Percentiles rank a stretch among this genome's conserved stretches.
phyloP scores from a whole-genome alignment of 345 rosid genomes.

The Moringa oleifera region DNA sequence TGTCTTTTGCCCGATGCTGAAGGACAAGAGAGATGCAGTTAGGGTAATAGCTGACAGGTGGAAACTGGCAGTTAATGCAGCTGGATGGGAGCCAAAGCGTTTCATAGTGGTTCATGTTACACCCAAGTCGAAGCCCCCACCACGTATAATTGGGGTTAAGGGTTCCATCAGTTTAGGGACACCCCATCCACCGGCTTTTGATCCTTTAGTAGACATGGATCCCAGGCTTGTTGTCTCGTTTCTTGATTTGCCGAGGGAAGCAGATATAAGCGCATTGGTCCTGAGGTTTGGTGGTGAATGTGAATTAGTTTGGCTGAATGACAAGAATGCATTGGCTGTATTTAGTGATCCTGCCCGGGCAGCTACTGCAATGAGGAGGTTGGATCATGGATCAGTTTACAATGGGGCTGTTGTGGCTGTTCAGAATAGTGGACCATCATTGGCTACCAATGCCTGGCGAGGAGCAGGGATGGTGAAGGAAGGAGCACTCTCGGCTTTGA shows the following conservation, averaged over 20 bases:
- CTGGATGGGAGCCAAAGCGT: slow-evolving; percentile 96
- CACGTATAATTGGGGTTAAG: slow-evolving; percentile 70
- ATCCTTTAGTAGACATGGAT: slow-evolving; percentile 89
- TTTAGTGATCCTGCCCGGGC: slow-evolving; percentile 90
- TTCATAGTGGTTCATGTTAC: slow-evolving; percentile 73
- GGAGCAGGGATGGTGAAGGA: slow-evolving; percentile 28
- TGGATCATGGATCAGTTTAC: slow-evolving; percentile 84
- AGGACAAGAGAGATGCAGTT: slow-evolving; percentile 88
- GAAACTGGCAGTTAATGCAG: slow-evolving; percentile 70
- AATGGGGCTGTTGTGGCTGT: slow-evolving; percentile 56
- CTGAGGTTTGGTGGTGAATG: slow-evolving; percentile 96
- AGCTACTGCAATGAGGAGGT: slow-evolving; percentile 97
- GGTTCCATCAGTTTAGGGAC: slow-evolving; percentile 37
- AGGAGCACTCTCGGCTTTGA: slow-evolving; percentile 22
- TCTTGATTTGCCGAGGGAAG: slow-evolving; percentile 83
- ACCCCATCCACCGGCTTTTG: slow-evolving; percentile 56
- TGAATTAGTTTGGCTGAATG: slow-evolving; percentile 89
- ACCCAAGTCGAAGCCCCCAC: slow-evolving; percentile 70
- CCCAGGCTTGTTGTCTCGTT: slow-evolving; percentile 88
- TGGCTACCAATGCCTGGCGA: slow-evolving; percentile 60
- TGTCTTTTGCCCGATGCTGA: slow-evolving; percentile 86
- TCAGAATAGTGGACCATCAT: slow-evolving; percentile 38
- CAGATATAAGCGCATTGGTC: slow-evolving; percentile 75
- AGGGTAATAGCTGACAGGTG: slow-evolving; percentile 91
- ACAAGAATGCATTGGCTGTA: slow-evolving; percentile 88